A percentile compares a stretch with the other conserved stretches of the same genome.
Evolutionary conservation across 768 basidiomycete species (phyloP).

Genomic region (Leccinum boreale): DNA sequence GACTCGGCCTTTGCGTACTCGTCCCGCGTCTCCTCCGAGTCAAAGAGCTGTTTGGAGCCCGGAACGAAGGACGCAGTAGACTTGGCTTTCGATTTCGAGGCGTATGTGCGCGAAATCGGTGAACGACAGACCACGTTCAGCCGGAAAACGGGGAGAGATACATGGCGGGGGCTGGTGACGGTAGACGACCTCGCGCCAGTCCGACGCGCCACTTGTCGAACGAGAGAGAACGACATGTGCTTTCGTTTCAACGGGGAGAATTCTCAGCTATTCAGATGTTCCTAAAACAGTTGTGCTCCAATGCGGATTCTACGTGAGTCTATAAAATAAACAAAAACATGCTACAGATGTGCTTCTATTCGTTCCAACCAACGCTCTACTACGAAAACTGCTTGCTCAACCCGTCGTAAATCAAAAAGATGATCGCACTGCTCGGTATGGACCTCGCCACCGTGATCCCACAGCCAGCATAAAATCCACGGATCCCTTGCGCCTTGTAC

Average conservation of each 20-base stretch:
- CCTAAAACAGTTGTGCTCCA: slow-evolving; percentile 3
- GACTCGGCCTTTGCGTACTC: slow-evolving; percentile 63
- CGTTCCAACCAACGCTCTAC: neutral
- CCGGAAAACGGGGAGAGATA: neutral
- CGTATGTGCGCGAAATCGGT: slow-evolving; percentile 20
- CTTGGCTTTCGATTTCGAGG: slow-evolving; percentile 33
- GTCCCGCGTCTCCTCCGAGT: slow-evolving; percentile 47
- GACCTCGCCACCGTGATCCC: slow-evolving; percentile 85
- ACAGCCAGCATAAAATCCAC: slow-evolving; percentile 89
- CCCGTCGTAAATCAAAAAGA: slow-evolving; percentile 90
- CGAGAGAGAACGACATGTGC: slow-evolving; percentile 10
- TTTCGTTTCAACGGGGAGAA: neutral
- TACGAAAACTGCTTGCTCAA: slow-evolving; percentile 53
- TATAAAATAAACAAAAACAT: neutral
- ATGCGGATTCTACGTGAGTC: neutral
- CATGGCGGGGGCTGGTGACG: neutral
- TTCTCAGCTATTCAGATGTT: neutral
- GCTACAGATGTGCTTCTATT: neutral
- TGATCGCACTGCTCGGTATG: slow-evolving; percentile 87
- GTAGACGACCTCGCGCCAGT: neutral
- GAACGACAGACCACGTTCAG: neutral
- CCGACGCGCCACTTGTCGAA: slow-evolving; percentile 8
- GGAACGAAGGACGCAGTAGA: slow-evolving; percentile 64
- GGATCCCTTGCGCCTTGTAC: slow-evolving; percentile 71
- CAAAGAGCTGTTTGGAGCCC: slow-evolving; percentile 61